Percentiles rank a stretch among this genome's conserved stretches.
Conservation (phyloP, 371 early-diverging fungal species). For the Apophysomyces ossiformis region DNA sequence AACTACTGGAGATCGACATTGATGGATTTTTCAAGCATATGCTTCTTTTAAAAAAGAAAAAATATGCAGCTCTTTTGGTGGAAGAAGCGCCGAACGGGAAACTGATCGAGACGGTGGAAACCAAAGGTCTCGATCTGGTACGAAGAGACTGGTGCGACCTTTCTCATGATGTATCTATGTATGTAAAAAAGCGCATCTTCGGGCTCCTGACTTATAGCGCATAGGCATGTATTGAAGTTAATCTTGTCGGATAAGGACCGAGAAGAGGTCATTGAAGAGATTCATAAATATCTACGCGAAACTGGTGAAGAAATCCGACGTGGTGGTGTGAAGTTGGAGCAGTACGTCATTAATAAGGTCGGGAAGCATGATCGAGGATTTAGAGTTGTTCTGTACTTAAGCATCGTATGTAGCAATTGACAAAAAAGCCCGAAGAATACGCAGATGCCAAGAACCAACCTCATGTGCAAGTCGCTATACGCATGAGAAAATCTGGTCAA, state of each 20-base stretch:
- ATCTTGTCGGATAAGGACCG: conserved; percentile 78
- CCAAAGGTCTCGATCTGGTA: conserved; percentile 98
- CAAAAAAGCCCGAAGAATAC: conserved; percentile 95
- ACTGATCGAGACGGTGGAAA: conserved; percentile 77
- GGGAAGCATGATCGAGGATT: neutral
- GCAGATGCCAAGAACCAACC: conserved; percentile 90
- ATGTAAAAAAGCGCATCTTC: conserved; percentile 31
- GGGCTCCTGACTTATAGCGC: conserved; percentile 11
- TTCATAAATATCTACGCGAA: conserved; percentile 75
- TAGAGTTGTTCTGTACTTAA: neutral
- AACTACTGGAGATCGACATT: conserved; percentile 95
- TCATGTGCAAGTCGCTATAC: conserved; percentile 96
- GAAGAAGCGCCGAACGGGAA: conserved; percentile 67
- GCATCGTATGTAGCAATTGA: conserved; percentile 63
- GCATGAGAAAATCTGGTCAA: conserved; percentile 77
- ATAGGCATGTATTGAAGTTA: conserved; percentile 73
- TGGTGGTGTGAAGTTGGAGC: conserved; percentile 75
- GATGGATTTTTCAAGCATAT: conserved; percentile 96
- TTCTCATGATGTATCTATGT: conserved; percentile 86
- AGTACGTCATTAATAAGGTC: conserved; percentile 95
- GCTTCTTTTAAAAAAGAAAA: conserved; percentile 99
- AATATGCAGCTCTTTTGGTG: conserved; percentile 94
- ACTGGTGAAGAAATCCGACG: conserved; percentile 79
- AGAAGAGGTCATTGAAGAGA: conserved; percentile 76
- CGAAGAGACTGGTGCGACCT: conserved; percentile 98